Evolutionary conservation across 371 early-diverging fungal species (phyloP).

Genomic region (Circinella minor): DNA sequence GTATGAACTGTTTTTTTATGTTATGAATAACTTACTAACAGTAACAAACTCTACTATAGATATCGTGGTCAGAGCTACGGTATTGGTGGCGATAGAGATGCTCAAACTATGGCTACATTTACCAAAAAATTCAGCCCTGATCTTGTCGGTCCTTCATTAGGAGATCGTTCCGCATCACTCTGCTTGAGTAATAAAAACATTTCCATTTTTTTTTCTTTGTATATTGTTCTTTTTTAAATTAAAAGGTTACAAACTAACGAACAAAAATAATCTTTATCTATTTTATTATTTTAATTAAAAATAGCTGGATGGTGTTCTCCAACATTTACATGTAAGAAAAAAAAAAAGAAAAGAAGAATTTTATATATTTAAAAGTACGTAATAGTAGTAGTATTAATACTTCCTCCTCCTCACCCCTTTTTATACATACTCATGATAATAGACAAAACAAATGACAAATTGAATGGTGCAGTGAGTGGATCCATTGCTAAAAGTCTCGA

Average conservation of each 20-base stretch:
- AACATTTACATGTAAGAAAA: conserved; percentile 1
- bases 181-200: background rate
- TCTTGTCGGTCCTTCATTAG: conserved; percentile 41
- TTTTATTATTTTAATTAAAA: too few species aligned
- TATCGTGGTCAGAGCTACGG: conserved; percentile 52
- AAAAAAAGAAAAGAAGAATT: background rate
- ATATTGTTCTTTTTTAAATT: background rate
- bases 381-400: too few species aligned
- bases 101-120: conserved; percentile 44
- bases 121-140: conserved; percentile 36
- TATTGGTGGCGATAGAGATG: conserved; percentile 45
- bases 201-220: conserved; percentile 34
- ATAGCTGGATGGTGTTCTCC: background rate
- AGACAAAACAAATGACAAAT: background rate
- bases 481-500: conserved; percentile 37
- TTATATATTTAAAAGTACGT: background rate
- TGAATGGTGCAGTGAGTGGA: conserved; percentile 51
- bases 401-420: too few species aligned
- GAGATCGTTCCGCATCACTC: conserved; percentile 14
- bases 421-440: background rate
- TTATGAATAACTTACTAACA: background rate
- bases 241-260: too few species aligned
- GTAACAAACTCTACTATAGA: conserved; percentile 10
- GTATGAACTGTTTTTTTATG: background rate
- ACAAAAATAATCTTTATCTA: too few species aligned